Base-by-base conservation (phyloP, 2,329 filamentous ascomycete genomes). In the Hortaea werneckii region DNA sequence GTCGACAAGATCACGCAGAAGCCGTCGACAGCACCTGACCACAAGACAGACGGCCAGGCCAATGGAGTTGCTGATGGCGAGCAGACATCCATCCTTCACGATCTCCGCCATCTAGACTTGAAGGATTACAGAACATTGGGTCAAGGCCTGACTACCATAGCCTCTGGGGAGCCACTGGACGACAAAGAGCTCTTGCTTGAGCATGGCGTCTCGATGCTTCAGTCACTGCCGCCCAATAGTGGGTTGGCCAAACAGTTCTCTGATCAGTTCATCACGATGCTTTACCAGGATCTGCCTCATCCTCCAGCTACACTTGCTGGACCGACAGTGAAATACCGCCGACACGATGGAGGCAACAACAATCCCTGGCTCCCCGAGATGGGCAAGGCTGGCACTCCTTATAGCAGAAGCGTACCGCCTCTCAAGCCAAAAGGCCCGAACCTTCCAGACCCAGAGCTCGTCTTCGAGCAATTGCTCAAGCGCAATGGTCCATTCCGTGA, bases 211-310 rank as follows among this genome's bases (percentile, higher is more conserved):
- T 58, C 68, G 9, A 74, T 76, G 69, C 65, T 77, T 13, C 73
- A 76, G 50, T 60, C 63, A 1, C 58, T 76, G n/a, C 73, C 73
- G 6, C 50, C 61, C 10, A 72, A 75, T 58, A 75, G 72, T 51
- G 66, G 71, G 9, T 60, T 75, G n/a, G 67, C 68, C 42, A 56
- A 65, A 37, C 67, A 63, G 12, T 63, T 74, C 5, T 72, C 72
- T 4, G 66, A 73, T 58, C 66, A 65, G 20, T 76, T 76, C 58
- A 75, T 76, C 47, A 62, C 61, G 5, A 74, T 75, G 72, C 65
- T 77, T 4, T 77, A 69, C 66, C 57, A 71, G 49, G 73, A 76
- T 52, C 61, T 77, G 10, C 73, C 73, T 29, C 74, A 77, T 54
- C 74, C 74, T 9, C 61, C 71, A 5, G 63, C 66, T 2, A 71